These are phyloP conservation scores for Helotiales sp. DNA, from an alignment of 2,329 filamentous ascomycete species.

Conservation along the genomic window DNA sequence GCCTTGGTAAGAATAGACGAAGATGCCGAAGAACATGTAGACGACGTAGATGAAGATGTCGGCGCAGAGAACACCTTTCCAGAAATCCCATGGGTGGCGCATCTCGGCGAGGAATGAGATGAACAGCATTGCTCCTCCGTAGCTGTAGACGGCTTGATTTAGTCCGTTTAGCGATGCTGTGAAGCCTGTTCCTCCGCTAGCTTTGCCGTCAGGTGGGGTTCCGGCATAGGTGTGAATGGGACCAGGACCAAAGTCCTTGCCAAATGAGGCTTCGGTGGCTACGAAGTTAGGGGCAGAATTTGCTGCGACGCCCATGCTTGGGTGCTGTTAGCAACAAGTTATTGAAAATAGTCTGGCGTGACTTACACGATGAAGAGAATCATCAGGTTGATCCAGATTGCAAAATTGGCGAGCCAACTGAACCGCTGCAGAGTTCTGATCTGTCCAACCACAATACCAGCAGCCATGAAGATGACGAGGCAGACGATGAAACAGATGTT, in stretches of 20 bases:
- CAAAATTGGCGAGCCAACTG: slow-evolving; percentile 59
- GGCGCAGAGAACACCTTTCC: slow-evolving; percentile 52
- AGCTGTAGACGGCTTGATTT: slow-evolving; percentile 60
- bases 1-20: slow-evolving; percentile 53
- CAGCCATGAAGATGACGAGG: slow-evolving; percentile 54
- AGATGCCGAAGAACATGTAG: slow-evolving; percentile 55
- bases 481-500: slow-evolving; percentile 59
- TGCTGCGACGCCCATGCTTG: slow-evolving; percentile 55
- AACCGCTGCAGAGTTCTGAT: slow-evolving; percentile 60
- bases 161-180: slow-evolving; percentile 55
- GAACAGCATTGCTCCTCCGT: slow-evolving; percentile 64
- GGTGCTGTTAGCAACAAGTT: slow-evolving; percentile 8
- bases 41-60: slow-evolving; percentile 53
- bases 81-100: slow-evolving; percentile 54
- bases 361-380: slow-evolving; percentile 55
- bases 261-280: slow-evolving; percentile 41
- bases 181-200: slow-evolving; percentile 51
- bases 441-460: slow-evolving; percentile 59
- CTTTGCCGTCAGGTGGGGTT: slow-evolving; percentile 49
- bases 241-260: slow-evolving; percentile 38
- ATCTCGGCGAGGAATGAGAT: slow-evolving; percentile 62
- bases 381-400: slow-evolving; percentile 60
- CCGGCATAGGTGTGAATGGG: slow-evolving; percentile 44
- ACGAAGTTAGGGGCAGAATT: slow-evolving; percentile 56
- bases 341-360: too few species aligned